phyloP scores from a whole-genome alignment of 78 protist species.

The Diacronema lutheri region DNA sequence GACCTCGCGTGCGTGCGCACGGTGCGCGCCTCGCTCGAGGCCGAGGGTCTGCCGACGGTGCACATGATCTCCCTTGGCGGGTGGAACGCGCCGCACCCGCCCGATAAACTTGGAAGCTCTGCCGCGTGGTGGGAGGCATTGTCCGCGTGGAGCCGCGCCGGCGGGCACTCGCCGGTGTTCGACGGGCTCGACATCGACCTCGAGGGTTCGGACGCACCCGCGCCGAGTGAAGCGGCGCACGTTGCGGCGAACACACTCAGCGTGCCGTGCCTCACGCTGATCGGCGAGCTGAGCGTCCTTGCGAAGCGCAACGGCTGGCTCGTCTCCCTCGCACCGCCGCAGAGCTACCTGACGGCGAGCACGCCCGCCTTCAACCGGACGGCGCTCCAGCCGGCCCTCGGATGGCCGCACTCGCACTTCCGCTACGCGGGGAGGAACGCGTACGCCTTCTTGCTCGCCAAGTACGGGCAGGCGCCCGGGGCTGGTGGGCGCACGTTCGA shows the following conservation, averaged over 20 bases:
- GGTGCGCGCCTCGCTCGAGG: too few species aligned
- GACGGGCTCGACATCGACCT: slow-evolving; percentile 15
- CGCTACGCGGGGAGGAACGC: not conserved
- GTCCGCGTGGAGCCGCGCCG: not conserved
- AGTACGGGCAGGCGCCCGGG: not conserved
- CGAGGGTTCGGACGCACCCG: not conserved
- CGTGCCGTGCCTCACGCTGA: not conserved
- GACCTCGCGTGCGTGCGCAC: too few species aligned
- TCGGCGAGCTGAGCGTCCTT: not conserved
- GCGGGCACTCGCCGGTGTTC: not conserved
- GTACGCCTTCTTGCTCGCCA: slow-evolving; percentile 16
- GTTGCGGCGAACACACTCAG: not conserved
- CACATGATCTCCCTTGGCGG: slow-evolving; percentile 11
- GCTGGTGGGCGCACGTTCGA: not conserved
- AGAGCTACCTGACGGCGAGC: not conserved
- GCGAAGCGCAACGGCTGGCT: not conserved
- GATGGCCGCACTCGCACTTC: not conserved
- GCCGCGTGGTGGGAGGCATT: not conserved
- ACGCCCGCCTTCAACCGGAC: not conserved
- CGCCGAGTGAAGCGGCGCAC: not conserved
- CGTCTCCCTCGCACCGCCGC: slow-evolving; percentile 4
- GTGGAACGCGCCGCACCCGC: slow-evolving; percentile 15
- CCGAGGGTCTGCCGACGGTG: not conserved
- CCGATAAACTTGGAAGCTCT: not conserved
- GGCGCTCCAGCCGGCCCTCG: not conserved